Percentiles rank a stretch among this genome's conserved stretches.
Conservation (phyloP, 2,329 filamentous ascomycete genomes). For the Cyclaneusma minus region DNA sequence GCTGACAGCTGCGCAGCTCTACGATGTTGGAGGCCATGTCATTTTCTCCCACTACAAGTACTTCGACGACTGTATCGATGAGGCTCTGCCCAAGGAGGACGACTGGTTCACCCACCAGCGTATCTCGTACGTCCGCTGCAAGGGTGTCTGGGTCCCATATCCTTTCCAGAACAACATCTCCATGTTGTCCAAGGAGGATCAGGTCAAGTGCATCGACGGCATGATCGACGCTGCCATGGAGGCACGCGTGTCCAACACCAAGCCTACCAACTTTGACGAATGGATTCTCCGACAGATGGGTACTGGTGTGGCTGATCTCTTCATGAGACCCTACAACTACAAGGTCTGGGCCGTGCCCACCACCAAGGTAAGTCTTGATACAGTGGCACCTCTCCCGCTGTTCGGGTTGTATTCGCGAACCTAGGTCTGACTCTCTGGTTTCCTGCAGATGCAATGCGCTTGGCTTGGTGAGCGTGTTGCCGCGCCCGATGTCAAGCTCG, state of each 20-base stretch:
- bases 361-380: slow-evolving; percentile 54
- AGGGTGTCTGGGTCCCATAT: slow-evolving; percentile 92
- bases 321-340: slow-evolving; percentile 99
- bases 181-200: slow-evolving; percentile 92
- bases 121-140: slow-evolving; percentile 97
- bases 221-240: slow-evolving; percentile 90
- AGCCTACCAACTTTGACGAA: slow-evolving; percentile 95
- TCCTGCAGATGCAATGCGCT: slow-evolving; percentile 80
- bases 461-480: slow-evolving; percentile 99
- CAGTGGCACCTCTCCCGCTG: neutral
- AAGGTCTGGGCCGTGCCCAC: slow-evolving; percentile 99
- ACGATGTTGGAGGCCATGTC: slow-evolving; percentile 96
- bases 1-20: slow-evolving; percentile 46
- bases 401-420: neutral
- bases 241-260: slow-evolving; percentile 70
- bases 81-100: slow-evolving; percentile 82
- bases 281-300: slow-evolving; percentile 94
- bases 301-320: slow-evolving; percentile 76
- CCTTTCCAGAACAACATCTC: slow-evolving; percentile 99
- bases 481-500: slow-evolving; percentile 84
- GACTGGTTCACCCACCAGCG: slow-evolving; percentile 98
- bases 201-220: slow-evolving; percentile 86
- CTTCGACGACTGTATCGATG: slow-evolving; percentile 97
- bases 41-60: slow-evolving; percentile 99
- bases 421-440: neutral